A percentile compares a stretch with the other conserved stretches of the same genome.
These are phyloP conservation scores for Halophytophthora batemanensis DNA, from an alignment of 352 stramenopile species.

Conservation along the genomic window DNA sequence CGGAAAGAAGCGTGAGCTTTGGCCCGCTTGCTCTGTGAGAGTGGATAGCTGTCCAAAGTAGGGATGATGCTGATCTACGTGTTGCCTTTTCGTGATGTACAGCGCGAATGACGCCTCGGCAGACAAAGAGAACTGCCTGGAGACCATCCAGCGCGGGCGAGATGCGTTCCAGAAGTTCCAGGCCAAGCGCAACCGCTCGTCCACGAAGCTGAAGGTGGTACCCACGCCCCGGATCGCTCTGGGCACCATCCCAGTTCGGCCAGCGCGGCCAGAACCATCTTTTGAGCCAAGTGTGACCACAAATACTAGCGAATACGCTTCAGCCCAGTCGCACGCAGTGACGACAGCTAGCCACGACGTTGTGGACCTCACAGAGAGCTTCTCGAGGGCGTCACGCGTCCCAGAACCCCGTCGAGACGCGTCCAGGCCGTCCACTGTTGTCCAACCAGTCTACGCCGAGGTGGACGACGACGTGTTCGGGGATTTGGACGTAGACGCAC, in stretches of 20 bases:
- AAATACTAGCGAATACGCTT: too few relatives aligned
- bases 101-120: conserved; percentile 8
- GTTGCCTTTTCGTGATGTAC: not conserved
- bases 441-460: conserved; percentile 18
- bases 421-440: conserved; percentile 1
- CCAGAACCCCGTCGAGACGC: not conserved
- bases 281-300: not conserved
- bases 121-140: conserved; percentile 43
- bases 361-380: not conserved
- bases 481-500: conserved; percentile 47
- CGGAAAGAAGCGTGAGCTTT: conserved; percentile 41
- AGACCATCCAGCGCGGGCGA: conserved; percentile 42
- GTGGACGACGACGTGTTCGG: conserved; percentile 33
- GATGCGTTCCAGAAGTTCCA: conserved; percentile 40
- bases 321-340: too few relatives aligned
- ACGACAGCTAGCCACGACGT: too few relatives aligned
- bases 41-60: not conserved
- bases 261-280: not conserved
- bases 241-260: conserved; percentile 22
- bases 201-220: conserved; percentile 41
- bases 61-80: conserved; percentile 4
- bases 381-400: not conserved
- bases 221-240: conserved; percentile 36
- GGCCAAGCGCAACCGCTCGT: conserved; percentile 21
- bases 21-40: not conserved